Evolutionary conservation across 2,329 filamentous ascomycete species (phyloP).

Genomic region (Pleochaeta shiraiana): DNA sequence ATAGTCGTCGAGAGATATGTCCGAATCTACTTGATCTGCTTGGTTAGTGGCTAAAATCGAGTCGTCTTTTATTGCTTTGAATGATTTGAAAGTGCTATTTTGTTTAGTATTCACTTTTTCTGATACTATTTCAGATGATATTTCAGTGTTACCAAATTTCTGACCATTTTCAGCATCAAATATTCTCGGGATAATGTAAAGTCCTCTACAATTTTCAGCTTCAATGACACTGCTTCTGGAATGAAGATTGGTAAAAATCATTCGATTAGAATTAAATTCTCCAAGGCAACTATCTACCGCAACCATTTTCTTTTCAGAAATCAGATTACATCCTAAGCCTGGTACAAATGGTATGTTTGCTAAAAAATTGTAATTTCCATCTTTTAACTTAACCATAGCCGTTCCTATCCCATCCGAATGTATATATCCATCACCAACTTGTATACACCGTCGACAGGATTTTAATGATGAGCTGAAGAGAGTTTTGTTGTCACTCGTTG

Average conservation of each 20-base stretch:
- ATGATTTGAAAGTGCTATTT: background rate
- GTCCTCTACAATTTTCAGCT: background rate
- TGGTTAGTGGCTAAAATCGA: background rate
- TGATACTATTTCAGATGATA: background rate
- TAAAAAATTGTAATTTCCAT: constrained; percentile 1
- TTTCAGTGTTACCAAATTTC: background rate
- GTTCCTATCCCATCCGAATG: background rate
- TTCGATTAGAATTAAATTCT: background rate
- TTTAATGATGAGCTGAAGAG: background rate
- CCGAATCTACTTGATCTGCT: constrained; percentile 1
- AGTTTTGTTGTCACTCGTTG: background rate
- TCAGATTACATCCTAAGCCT: background rate
- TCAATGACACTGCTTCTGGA: background rate
- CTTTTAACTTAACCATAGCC: constrained; percentile 1
- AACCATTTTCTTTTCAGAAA: constrained; percentile 4
- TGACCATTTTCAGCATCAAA: background rate
- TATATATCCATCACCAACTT: background rate
- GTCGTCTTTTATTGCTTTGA: background rate
- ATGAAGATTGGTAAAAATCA: constrained; percentile 1
- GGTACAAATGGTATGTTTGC: background rate
- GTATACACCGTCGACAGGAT: background rate
- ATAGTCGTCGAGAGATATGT: background rate
- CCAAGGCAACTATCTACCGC: background rate
- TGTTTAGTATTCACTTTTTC: background rate
- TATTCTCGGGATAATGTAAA: constrained; percentile 3